phyloP scores from a whole-genome alignment of 345 rosid genomes.

The Syzygium oleosum region DNA sequence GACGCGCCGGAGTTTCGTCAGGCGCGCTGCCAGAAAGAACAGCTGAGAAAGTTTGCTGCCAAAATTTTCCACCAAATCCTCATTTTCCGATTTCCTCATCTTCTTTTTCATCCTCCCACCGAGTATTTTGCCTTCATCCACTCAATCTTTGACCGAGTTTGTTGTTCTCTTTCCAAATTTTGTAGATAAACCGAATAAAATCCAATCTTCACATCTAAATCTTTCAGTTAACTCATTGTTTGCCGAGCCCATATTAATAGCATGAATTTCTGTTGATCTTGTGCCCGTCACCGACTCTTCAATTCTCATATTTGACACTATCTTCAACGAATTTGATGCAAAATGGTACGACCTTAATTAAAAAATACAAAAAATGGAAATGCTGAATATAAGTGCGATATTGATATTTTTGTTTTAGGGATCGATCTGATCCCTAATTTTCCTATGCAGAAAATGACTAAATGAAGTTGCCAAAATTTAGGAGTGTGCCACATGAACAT shows the following conservation, averaged over 20 bases:
- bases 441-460: neutral
- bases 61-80: neutral
- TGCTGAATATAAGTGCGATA: neutral
- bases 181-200: neutral
- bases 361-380: neutral
- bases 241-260: neutral
- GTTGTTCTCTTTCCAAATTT: neutral
- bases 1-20: neutral
- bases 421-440: neutral
- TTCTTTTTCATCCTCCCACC: neutral
- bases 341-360: neutral
- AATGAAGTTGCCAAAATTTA: neutral
- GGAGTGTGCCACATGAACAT: neutral
- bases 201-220: neutral
- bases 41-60: neutral
- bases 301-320: neutral
- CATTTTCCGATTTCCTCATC: neutral
- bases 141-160: neutral
- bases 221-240: neutral
- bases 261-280: neutral
- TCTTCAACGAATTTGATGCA: neutral
- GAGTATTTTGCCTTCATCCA: neutral
- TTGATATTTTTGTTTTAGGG: neutral
- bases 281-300: neutral
- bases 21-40: neutral